Percentiles rank a stretch among this genome's conserved stretches.
Evolutionary conservation across 2,329 filamentous ascomycete species (phyloP).

Genomic region (Phyllosticta capitalensis): DNA sequence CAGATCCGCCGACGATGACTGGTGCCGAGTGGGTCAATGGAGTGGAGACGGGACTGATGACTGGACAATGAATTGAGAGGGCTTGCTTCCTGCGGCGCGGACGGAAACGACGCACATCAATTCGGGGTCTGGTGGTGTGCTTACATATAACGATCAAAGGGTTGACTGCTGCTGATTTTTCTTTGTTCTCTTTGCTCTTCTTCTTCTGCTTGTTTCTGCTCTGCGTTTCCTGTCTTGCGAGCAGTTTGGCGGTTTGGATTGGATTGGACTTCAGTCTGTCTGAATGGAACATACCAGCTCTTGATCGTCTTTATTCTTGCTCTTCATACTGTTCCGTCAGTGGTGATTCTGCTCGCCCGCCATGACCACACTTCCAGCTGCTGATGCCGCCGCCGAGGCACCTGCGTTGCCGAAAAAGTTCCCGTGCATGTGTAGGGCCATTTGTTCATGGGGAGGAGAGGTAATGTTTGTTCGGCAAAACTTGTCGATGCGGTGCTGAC

Average conservation of each 20-base stretch:
- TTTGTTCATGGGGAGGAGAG: constrained; percentile 91
- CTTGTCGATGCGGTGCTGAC: constrained; percentile 17
- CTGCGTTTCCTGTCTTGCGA: neutral
- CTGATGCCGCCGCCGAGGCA: constrained; percentile 16
- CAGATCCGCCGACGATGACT: neutral
- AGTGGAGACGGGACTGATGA: no score
- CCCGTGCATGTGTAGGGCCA: constrained; percentile 82
- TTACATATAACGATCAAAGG: neutral
- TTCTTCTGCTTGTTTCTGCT: neutral
- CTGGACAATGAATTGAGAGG: neutral
- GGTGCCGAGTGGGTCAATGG: neutral
- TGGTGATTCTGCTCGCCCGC: neutral
- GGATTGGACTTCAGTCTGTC: no score
- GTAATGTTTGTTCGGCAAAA: constrained; percentile 16
- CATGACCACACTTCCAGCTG: constrained; percentile 31
- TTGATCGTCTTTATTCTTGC: neutral
- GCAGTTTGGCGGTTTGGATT: no score
- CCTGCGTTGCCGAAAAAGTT: constrained; percentile 62
- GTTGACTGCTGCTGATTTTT: neutral
- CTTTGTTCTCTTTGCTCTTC: neutral
- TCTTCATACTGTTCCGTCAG: no score
- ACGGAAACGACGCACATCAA: neutral
- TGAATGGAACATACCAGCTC: neutral
- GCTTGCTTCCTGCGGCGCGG: neutral
- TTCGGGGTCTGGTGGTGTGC: neutral